A percentile compares a stretch with the other conserved stretches of the same genome.
These are phyloP conservation scores for Annulohypoxylon stygium DNA, from an alignment of 495 filamentous ascomycete species.

Conservation along the genomic window DNA sequence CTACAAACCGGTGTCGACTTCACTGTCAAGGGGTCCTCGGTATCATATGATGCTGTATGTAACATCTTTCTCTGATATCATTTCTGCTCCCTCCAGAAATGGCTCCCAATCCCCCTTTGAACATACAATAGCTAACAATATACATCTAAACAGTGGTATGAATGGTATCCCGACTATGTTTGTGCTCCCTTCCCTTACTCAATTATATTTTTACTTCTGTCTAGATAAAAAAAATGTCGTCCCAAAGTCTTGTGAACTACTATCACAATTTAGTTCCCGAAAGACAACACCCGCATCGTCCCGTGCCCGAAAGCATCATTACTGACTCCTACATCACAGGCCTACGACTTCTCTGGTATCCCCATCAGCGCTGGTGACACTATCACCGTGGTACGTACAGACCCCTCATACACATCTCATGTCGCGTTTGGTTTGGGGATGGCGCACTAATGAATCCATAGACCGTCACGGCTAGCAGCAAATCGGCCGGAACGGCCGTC, in stretches of 20 bases:
- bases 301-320: not conserved
- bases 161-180: no score
- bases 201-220: no score
- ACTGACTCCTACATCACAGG: constrained; percentile 47
- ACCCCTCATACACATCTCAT: not conserved
- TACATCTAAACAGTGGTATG: no score
- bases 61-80: constrained; percentile 57
- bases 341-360: constrained; percentile 67
- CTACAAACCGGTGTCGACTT: constrained; percentile 74
- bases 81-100: not conserved
- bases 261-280: no score
- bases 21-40: constrained; percentile 54
- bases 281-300: not conserved
- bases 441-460: constrained; percentile 15
- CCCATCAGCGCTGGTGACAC: constrained; percentile 66
- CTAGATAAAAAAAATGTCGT: no score
- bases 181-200: no score
- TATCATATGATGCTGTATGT: constrained; percentile 70
- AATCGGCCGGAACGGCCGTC: constrained; percentile 64
- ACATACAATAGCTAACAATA: no score
- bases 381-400: constrained; percentile 60
- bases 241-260: no score
- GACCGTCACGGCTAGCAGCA: constrained; percentile 63
- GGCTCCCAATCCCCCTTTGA: no score
- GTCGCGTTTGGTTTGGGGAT: not conserved